Percentiles rank a stretch among this genome's conserved stretches.
phyloP scores from a whole-genome alignment of 371 early-diverging fungal genomes.

The Lichtheimia hyalospora region DNA sequence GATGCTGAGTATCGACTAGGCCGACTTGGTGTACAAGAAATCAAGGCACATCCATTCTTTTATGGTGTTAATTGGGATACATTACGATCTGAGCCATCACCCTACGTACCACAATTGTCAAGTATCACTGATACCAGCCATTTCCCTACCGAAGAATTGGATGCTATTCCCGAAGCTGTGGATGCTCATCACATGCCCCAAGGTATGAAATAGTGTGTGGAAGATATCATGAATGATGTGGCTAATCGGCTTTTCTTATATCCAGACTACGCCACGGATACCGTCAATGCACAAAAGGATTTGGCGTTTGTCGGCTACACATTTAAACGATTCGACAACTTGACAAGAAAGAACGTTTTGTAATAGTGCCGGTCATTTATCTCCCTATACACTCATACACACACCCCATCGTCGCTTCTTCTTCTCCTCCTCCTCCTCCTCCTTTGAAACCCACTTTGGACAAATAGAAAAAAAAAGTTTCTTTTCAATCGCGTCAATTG shows the following conservation, averaged over 20 bases:
- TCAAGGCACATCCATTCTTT: constrained; percentile 96
- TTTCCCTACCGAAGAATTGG: constrained; percentile 94
- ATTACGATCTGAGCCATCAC: constrained; percentile 82
- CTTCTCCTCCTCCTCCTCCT: too few species aligned
- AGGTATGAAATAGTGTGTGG: constrained; percentile 5
- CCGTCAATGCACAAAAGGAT: constrained; percentile 75
- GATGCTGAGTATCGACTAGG: constrained; percentile 82
- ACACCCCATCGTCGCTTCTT: too few species aligned
- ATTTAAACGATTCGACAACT: constrained; percentile 89
- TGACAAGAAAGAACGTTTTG: constrained; percentile 77
- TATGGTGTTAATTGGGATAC: constrained; percentile 92
- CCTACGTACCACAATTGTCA: constrained; percentile 91
- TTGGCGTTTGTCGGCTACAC: constrained; percentile 97
- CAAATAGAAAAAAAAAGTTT: too few species aligned
- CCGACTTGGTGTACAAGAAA: constrained; percentile 79
- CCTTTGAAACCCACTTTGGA: too few species aligned
- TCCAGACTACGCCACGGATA: constrained; percentile 33
- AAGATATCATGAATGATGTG: too few species aligned
- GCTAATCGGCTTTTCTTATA: not conserved
- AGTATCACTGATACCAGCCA: constrained; percentile 97
- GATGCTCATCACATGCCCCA: constrained; percentile 24
- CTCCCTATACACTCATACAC: too few species aligned
- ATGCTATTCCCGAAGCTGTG: constrained; percentile 61
- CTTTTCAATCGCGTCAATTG: too few species aligned
- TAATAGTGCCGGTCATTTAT: constrained; percentile 21